Evolutionary conservation across 1,139 yeast genomes (phyloP), one percentile per base, ranked within the genome.

Genomic region (Suhomyces bokatorum): DNA sequence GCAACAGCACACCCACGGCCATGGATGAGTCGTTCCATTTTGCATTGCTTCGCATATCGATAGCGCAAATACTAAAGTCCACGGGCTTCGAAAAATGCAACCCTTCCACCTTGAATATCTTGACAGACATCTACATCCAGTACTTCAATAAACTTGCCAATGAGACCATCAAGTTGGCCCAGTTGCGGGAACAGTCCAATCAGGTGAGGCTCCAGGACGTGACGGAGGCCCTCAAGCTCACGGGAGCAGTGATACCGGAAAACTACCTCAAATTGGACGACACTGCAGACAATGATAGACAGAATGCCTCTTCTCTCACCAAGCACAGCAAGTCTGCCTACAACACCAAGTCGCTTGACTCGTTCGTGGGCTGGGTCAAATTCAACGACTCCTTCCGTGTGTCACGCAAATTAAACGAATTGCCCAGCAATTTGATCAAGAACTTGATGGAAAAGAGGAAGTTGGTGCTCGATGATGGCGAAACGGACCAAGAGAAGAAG

Each of bases 401-500:
- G 5, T 50, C 65, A 32, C 53, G 61, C 30, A 58, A 58, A 40
- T 52, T 73, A 24, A 66, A 67, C 39, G 63, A 65, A 39, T 60
- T 73, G 1, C 77, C 78, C 1, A 43, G 56, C 4, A 55, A 53
- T 15, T 53, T 68, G 16, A 59, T 71, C 35, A 61, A 63, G 37
- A 64, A 63, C 32, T 64, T 74, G 45, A 65, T 70, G 32, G 78
- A 73, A 42, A 73, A 71, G 52, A 53, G 78, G 24, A 69, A 67
- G 53, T 44, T 54, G 31, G 57, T 53, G 32, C 49, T 54, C 42
- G 58, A 60, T 27, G 64, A 64, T 40, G 69, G 65, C 10, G 61
- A 58, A 24, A 60, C 64, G 10, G 69, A 64, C 35, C 66, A 61
- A 40, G 69, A 54, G 44, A 48, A 54, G 55, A 51, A 53, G 42